phyloP scores from a whole-genome alignment of 345 rosid species.

The Eucalyptus brandiana region DNA sequence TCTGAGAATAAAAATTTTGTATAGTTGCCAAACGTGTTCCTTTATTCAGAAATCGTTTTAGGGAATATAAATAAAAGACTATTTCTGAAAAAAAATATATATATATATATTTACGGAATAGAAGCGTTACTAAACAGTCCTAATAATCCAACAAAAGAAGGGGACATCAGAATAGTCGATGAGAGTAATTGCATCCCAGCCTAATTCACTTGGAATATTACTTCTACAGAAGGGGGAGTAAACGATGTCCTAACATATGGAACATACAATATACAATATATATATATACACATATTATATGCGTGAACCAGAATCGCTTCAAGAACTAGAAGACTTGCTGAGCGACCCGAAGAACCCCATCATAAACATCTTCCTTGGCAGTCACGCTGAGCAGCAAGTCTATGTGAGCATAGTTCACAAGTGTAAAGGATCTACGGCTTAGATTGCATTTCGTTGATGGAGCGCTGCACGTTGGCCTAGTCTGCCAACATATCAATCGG shows the following conservation, averaged over 20 bases:
- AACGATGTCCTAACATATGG: not conserved
- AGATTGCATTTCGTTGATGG: not conserved
- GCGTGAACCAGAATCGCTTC: not conserved
- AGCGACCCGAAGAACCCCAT: not conserved
- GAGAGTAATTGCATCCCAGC: not conserved
- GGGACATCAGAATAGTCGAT: not conserved
- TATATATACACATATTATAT: not conserved
- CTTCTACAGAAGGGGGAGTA: not conserved
- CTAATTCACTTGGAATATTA: not conserved
- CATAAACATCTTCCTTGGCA: not conserved
- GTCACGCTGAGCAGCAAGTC: not conserved
- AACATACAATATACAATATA: not conserved
- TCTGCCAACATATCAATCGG: not conserved
- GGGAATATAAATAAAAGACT: accelerated
- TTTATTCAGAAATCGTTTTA: accelerated
- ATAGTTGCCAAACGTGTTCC: accelerated
- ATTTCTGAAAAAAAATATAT: too few relatives aligned
- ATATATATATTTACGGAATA: accelerated
- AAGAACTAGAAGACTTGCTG: not conserved
- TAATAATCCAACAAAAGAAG: too few relatives aligned
- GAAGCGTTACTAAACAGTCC: accelerated
- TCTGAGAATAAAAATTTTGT: accelerated
- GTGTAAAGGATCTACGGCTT: not conserved
- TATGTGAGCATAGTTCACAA: not conserved
- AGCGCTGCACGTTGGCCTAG: not conserved